Percentiles rank a stretch among this genome's conserved stretches.
These are phyloP conservation scores for Cladosporium sp. DNA, from an alignment of 2,329 filamentous ascomycete species.

Conservation along the genomic window DNA sequence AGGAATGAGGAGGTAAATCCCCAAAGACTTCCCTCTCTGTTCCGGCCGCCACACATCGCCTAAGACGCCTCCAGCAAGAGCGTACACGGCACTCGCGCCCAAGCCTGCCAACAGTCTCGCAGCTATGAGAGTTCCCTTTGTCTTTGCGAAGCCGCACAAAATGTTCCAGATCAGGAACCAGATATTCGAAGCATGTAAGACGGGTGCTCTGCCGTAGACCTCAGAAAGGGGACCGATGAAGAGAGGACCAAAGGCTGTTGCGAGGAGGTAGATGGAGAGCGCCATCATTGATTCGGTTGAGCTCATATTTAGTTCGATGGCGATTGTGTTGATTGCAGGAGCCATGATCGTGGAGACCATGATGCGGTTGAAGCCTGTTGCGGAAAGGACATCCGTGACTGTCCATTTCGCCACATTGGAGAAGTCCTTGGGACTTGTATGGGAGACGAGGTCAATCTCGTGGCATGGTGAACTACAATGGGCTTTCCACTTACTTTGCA, in stretches of 20 bases:
- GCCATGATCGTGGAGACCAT: conserved; percentile 36
- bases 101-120: conserved; percentile 36
- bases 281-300: conserved; percentile 25
- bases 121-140: conserved; percentile 29
- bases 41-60: conserved; percentile 57
- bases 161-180: conserved; percentile 36
- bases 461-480: background rate
- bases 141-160: conserved; percentile 32
- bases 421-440: conserved; percentile 46
- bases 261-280: conserved; percentile 35
- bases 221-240: conserved; percentile 34
- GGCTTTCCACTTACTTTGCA: background rate
- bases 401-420: conserved; percentile 39
- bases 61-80: conserved; percentile 33
- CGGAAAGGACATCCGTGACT: conserved; percentile 39
- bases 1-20: conserved; percentile 59
- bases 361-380: conserved; percentile 36
- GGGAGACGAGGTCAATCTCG: conserved; percentile 13
- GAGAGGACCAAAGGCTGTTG: conserved; percentile 34
- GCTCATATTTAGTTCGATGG: conserved; percentile 24
- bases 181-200: conserved; percentile 33
- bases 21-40: conserved; percentile 58
- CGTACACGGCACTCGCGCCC: conserved; percentile 34
- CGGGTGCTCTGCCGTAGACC: conserved; percentile 32
- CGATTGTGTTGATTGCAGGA: conserved; percentile 29